Percentiles rank a stretch among this genome's conserved stretches.
These are phyloP conservation scores for Epichloe bromicola DNA, from an alignment of 2,329 filamentous ascomycete species.

Conservation along the genomic window DNA sequence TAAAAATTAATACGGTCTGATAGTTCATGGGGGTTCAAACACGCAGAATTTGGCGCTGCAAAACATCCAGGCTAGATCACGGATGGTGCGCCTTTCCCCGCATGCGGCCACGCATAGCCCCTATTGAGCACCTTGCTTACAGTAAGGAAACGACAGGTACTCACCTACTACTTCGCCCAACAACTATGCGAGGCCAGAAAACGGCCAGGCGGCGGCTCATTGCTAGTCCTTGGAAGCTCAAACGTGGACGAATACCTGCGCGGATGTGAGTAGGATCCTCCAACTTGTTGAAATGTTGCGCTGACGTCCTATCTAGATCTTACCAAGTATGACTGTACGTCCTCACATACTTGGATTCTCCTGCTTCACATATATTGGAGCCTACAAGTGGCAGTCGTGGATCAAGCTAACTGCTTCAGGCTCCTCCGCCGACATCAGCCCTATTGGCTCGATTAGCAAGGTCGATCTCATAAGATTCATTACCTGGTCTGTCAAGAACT, in stretches of 20 bases:
- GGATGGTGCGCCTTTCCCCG: constrained; percentile 36
- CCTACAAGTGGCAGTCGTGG: background rate
- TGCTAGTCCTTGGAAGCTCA: constrained; percentile 16
- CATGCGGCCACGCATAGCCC: background rate
- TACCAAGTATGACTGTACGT: constrained; percentile 23
- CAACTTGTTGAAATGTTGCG: background rate
- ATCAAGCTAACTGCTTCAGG: background rate
- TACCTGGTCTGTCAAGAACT: constrained; percentile 38
- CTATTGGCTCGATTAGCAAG: constrained; percentile 28
- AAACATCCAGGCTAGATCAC: constrained; percentile 51
- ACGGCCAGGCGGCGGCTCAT: constrained; percentile 12
- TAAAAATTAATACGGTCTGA: background rate
- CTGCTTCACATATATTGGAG: background rate
- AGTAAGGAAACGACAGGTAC: background rate
- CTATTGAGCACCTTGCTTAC: background rate
- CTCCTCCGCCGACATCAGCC: constrained; percentile 28
- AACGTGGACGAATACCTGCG: constrained; percentile 16
- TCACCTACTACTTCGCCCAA: constrained; percentile 33
- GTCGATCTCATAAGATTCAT: constrained; percentile 55
- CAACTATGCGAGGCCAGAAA: constrained; percentile 12
- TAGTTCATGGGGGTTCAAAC: constrained; percentile 40
- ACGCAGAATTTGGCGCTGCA: constrained; percentile 51
- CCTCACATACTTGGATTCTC: background rate
- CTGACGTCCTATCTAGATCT: constrained; percentile 4
- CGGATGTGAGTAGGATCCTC: background rate